Base-by-base conservation (phyloP, 257 asterid species). In the Scutellaria minor region DNA sequence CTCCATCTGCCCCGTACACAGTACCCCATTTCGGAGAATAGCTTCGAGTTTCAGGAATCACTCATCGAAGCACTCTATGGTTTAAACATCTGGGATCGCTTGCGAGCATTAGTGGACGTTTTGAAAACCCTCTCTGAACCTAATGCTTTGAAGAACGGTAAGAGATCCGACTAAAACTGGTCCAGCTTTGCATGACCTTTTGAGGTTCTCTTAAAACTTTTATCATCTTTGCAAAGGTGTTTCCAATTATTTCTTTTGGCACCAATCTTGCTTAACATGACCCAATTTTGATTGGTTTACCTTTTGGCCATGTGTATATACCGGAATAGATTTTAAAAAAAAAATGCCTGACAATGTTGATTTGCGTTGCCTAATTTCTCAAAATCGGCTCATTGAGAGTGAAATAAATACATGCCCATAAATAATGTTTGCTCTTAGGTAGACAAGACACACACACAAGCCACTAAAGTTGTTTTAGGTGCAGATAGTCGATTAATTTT, bases 1-100 rank as follows among this genome's bases (percentile, higher is more conserved):
- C 14, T 50, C 14, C 75, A 46, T 59, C 55, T 68, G 47, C 61
- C 70, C 58, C 9, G 66, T 47, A 40, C 61, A 76, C 86, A 94
- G 98, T 95, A 95, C 74, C 99, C 98, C 40, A 69, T 92, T 39
- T 85, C 98, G 7, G 97, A 87, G 77, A 87, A 87, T 24, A 92
- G 92, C 4, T 92, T 92, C 7, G 92, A 85, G 84, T 88, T 92
- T 80, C 99, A 90, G 66, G 83, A 82, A 55, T 90, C 92, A 0
- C 90, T 95, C 9, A 95, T 95, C 2, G 89, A 87, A 61, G 90
- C 91, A 58, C 85, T 95, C 51, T 95, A 95, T 62, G 97, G 99
- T 51, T 58, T 92, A 82, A 87, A 83, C 39, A 63, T 87, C 50
- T 83, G 88, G 91, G 98, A 92, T 62, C 97, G 92, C 10, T 42